Conservation (phyloP, 2,329 filamentous ascomycete species). For the Diaporthe sp. region DNA sequence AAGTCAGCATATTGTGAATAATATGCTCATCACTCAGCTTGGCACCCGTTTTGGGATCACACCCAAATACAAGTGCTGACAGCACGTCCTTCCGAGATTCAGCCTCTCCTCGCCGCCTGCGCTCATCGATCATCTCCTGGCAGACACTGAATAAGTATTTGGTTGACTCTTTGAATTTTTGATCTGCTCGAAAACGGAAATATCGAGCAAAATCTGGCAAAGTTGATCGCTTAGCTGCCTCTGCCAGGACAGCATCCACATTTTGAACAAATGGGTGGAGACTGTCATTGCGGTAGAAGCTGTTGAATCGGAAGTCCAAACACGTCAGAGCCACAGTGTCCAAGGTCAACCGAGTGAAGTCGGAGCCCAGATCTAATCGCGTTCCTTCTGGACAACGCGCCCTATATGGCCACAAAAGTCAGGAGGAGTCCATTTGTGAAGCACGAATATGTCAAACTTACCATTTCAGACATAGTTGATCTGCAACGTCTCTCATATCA, state of each 20-base stretch:
- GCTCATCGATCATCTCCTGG: constrained; percentile 3
- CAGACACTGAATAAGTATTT: background rate
- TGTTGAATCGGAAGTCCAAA: constrained; percentile 12
- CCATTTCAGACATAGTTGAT: constrained; percentile 2
- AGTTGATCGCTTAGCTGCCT: constrained; percentile 56
- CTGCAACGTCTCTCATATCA: constrained; percentile 50
- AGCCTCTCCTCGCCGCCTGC: background rate
- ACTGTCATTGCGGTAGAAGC: constrained; percentile 4
- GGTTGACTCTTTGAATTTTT: background rate
- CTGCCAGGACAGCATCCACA: constrained; percentile 51
- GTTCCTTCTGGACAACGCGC: background rate
- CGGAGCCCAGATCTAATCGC: background rate
- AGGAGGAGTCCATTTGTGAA: background rate
- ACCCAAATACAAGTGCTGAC: background rate
- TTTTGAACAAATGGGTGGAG: constrained; percentile 19
- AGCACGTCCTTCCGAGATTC: background rate
- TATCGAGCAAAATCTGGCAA: constrained; percentile 62
- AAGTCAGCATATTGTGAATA: constrained; percentile 14
- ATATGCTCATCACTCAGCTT: constrained; percentile 54
- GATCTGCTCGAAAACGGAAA: constrained; percentile 50
- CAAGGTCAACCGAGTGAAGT: background rate
- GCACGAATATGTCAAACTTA: background rate
- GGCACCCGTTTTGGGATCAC: background rate
- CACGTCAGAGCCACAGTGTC: background rate
- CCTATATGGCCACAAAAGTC: background rate